phyloP scores from a whole-genome alignment of 2,329 filamentous ascomycete species.

The Graphiopsis chlorocephala region DNA sequence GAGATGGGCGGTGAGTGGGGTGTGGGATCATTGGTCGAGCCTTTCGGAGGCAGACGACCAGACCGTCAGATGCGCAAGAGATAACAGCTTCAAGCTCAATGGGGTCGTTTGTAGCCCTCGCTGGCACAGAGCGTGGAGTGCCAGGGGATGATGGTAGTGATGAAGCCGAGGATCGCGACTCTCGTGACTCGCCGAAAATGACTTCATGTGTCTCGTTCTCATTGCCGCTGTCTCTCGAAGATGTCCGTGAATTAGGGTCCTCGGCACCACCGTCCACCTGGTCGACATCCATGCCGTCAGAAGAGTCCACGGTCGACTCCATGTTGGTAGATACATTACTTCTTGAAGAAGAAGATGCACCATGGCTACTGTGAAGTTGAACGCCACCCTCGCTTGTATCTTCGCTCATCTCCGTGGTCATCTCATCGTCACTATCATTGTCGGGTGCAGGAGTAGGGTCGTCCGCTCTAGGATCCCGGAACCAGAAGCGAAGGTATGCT shows the following conservation, averaged over 20 bases:
- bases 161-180: constrained; percentile 38
- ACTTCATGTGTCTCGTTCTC: constrained; percentile 39
- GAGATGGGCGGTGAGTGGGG: constrained; percentile 47
- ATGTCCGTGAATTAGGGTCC: constrained; percentile 36
- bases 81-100: constrained; percentile 86
- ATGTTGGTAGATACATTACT: constrained; percentile 21
- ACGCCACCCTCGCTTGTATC: constrained; percentile 51
- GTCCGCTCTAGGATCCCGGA: constrained; percentile 66
- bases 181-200: constrained; percentile 43
- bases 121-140: constrained; percentile 24
- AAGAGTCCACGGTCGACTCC: constrained; percentile 24
- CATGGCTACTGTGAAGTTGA: constrained; percentile 39
- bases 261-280: constrained; percentile 3
- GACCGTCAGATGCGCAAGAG: constrained; percentile 82
- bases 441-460: constrained; percentile 36
- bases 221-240: constrained; percentile 48
- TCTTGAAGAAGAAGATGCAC: constrained; percentile 6
- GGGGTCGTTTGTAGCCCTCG: constrained; percentile 34
- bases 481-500: constrained; percentile 83
- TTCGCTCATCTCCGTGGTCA: constrained; percentile 49
- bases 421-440: constrained; percentile 43
- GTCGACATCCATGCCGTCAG: constrained; percentile 18
- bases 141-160: constrained; percentile 31
- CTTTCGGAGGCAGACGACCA: constrained; percentile 75
- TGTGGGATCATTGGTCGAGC: constrained; percentile 69